Evolutionary conservation across 2,329 filamentous ascomycete genomes (phyloP), one percentile per base, ranked within the genome.

Genomic region (Talaromyces sp.): DNA sequence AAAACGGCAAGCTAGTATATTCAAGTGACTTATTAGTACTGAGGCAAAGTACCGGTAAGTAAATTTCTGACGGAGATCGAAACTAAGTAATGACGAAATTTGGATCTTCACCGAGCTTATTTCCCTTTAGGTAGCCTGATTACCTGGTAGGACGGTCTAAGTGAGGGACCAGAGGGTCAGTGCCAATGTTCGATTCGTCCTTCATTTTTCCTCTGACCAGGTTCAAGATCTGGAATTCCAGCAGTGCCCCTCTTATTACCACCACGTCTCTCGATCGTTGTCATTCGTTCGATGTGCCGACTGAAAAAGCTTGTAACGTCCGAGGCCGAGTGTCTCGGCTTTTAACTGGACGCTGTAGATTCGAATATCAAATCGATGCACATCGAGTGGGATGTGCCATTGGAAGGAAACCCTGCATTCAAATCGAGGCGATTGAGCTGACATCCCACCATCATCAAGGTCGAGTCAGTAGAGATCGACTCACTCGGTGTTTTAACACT

Each of bases 121-220:
- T 50, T 60, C 18, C 37, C 18, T 25, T 52, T 52, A 54, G 48
- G 46, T 50, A n/a, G 46, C 25, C 46, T 31, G 46, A 4, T 31
- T 28, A n/a, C 16, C 46, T 52, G 48, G 8, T 52, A 35, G 25
- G 25, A 28, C 42, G 44, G 57, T 44, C 57, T 31, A 59, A 59
- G 1, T 50, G 42, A 59, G 57, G 57, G 57, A 50, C 57, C 31
- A 54, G 50, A 59, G 57, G 57, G 57, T 59, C 57, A 59, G 28
- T 59, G 57, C 57, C 21, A 42, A 50, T 58, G 50, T 37, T 35
- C 48, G 16, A 54, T 35, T 31, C 31, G 37, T 37, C 12, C 31
- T 1, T 37, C 50, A 12, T 21, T 54, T 33, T 33, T 54, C 21
- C 31, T 23, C n/a, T 54, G 31, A 35, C 28, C 23, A 54, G 28